Evolutionary conservation across 495 filamentous ascomycete genomes (phyloP).

Genomic region (Penicillium herquei): DNA sequence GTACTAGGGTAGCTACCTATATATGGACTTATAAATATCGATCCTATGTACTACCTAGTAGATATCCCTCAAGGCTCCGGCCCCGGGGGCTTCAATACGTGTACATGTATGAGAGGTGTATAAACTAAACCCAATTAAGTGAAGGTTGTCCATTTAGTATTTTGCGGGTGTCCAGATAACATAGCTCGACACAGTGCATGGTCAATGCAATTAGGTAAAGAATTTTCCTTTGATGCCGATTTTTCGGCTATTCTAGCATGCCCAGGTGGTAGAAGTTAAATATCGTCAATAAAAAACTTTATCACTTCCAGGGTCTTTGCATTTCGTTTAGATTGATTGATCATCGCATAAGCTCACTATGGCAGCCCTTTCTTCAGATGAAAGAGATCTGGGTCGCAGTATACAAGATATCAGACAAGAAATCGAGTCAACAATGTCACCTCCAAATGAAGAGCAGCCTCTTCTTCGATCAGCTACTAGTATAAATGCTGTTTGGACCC

Average conservation of each 20-base stretch:
- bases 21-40: no score
- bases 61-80: no score
- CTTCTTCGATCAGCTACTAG: constrained; percentile 33
- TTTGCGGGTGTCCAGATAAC: no score
- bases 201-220: background rate
- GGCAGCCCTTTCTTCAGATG: background rate
- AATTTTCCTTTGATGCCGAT: background rate
- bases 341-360: background rate
- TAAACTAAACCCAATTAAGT: no score
- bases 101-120: no score
- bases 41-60: no score
- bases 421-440: background rate
- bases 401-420: background rate
- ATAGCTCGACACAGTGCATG: background rate
- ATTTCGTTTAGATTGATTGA: no score
- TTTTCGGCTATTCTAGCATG: background rate
- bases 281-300: background rate
- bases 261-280: background rate
- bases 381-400: background rate
- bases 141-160: no score
- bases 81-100: no score
- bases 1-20: no score
- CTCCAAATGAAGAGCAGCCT: constrained; percentile 32
- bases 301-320: background rate
- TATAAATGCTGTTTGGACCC: constrained; percentile 27